phyloP scores from a whole-genome alignment of 2,329 filamentous ascomycete genomes.

The Xylaria hypoxylon region DNA sequence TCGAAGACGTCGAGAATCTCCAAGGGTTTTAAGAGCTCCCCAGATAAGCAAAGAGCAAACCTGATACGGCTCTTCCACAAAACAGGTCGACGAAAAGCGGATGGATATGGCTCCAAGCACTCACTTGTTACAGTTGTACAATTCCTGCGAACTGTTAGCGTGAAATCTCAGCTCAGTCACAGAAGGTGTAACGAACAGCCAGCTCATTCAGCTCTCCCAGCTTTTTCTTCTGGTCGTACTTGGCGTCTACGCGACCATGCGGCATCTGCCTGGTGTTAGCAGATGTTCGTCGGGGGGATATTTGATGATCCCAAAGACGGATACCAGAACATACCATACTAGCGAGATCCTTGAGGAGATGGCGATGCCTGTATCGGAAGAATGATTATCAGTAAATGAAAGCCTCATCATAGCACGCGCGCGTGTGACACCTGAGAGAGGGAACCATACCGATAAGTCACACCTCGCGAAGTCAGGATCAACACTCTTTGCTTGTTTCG shows the following conservation, averaged over 20 bases:
- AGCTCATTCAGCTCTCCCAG: constrained; percentile 61
- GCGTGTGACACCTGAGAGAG: neutral
- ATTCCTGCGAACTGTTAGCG: constrained; percentile 33
- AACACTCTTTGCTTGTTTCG: constrained; percentile 83
- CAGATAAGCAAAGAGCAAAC: constrained; percentile 55
- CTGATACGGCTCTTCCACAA: neutral
- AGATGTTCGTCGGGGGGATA: neutral
- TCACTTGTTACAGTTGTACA: constrained; percentile 91
- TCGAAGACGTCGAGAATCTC: neutral
- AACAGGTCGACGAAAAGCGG: neutral
- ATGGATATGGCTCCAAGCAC: constrained; percentile 5
- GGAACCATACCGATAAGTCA: constrained; percentile 72
- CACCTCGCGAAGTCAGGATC: constrained; percentile 90
- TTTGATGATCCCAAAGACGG: neutral
- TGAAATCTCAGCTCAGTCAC: neutral
- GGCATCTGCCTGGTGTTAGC: constrained; percentile 59
- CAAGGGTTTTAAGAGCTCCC: neutral
- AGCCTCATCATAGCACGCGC: constrained; percentile 60
- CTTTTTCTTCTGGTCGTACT: constrained; percentile 95
- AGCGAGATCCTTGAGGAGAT: constrained; percentile 89
- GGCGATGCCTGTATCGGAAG: constrained; percentile 76
- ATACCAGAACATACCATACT: constrained; percentile 69
- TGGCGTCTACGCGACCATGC: constrained; percentile 92
- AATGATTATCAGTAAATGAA: constrained; percentile 4
- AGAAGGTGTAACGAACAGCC: constrained; percentile 29